Evolutionary conservation across 768 basidiomycete genomes (phyloP), one percentile per base, ranked within the genome.

Genomic region (Strobilomyces confusus): DNA sequence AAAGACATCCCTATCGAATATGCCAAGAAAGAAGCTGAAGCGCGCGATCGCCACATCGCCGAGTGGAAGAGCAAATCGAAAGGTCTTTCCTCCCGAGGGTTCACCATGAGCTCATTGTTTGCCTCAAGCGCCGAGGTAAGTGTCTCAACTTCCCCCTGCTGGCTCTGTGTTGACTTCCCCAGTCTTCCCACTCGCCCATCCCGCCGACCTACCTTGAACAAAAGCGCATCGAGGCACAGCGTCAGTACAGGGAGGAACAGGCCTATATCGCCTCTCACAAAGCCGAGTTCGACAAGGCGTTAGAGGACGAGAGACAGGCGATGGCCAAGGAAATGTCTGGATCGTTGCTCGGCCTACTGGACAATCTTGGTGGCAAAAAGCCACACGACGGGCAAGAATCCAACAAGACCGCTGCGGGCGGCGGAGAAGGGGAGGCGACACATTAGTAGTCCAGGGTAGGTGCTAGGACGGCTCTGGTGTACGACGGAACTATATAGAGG

Each of bases 1-100:
- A 94, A 95, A 71, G 80, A 98, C 63, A 87, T 99, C 52, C 83
- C 94, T 1, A 48, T 86, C 7, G 95, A 95, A 69, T 98, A 93
- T 59, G 93, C 86, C 34, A 87, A 88, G 73, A 82, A 84, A 57
- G 95, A 99, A 71, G 84, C 84, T 0, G 89, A 89, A 66, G 81
- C 82, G 46, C 97, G 94, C 70, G 77, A 80, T 37, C 77, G 75
- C 52, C 86, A 91, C 58, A 64, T 92, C 11, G 89, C 86, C 50
- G 89, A 93, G 61, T 97, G 92, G 93, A 80, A 86, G 69, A 59
- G 65, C 49, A 72, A 72, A 49, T 67, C 74, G 32, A 70, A 61
- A 54, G 75, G 73, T 38, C 56, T 75, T 26, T 68, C 72, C 4
- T 61, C 70, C 37, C 67, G 72, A 3, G 68, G 68, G 13, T 75